Base-by-base conservation (phyloP, 228 moss, liverwort and hornwort species). In the Sphagnum fallax region DNA sequence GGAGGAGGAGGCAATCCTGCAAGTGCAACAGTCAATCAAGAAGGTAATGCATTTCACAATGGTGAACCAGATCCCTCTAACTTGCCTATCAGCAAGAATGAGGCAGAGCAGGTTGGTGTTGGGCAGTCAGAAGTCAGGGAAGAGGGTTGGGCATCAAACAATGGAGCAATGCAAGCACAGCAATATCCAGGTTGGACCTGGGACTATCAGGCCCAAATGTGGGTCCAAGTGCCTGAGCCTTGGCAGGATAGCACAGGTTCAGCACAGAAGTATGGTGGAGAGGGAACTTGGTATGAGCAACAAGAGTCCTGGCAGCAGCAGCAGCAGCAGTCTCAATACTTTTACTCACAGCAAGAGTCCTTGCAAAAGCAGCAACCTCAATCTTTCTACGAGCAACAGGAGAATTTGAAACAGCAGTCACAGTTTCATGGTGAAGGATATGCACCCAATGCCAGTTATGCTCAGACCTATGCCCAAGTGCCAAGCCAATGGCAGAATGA, bases 161-260 rank as follows among this genome's bases (percentile, higher is more conserved):
- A 72, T 18, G 64, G 78, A 62, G 70, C 80, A 52, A 78, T 72
- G 13, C 74, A 82, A 65, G 82, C 84, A 63, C 74, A 53, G 32
- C 81, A 84, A 72, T 87, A 88, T 51, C 76, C 77, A 48, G 77
- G 78, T 65, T 85, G 79, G 81, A 79, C 68, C 68, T 81, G 77
- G 73, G 82, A 75, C 65, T 81, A 74, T 64, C 58, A 65, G 52
- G 60, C 81, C 5, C 87, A 75, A 74, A 60, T 58, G 65, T 87
- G 86, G 85, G 74, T 83, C 53, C 63, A 72, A 10, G 14, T 74
- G 48, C 51, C 82, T 49, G 68, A 52, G 6, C 51, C 83, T 59
- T 77, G 74, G 77, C 83, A 81, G 67, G 75, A 64, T 73, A 53
- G 66, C 66, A 6, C 70, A 49, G 71, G 60, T 47, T 89, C 83